These are phyloP conservation scores for Hirschioporus abietinus DNA, from an alignment of 768 basidiomycete species.

Conservation along the genomic window DNA sequence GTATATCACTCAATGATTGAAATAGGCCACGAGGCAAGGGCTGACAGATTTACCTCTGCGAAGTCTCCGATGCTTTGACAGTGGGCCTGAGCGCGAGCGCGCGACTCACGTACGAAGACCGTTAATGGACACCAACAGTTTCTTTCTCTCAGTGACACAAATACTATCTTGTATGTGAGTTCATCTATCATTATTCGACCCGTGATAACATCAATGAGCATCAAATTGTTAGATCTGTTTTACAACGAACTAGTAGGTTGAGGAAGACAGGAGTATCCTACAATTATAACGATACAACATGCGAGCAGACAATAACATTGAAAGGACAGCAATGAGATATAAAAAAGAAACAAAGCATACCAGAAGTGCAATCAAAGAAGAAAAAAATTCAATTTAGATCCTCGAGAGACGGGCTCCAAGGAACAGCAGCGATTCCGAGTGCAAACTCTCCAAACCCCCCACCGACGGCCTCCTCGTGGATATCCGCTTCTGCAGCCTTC, in stretches of 20 bases:
- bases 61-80: not conserved
- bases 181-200: not conserved
- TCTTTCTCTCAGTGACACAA: too few relatives aligned
- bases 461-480: not conserved
- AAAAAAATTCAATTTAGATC: not conserved
- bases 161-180: too few relatives aligned
- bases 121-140: not conserved
- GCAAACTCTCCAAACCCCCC: not conserved
- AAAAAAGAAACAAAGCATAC: not conserved
- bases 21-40: not conserved
- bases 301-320: not conserved
- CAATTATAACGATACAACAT: not conserved
- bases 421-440: not conserved
- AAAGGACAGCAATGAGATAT: not conserved
- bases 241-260: not conserved
- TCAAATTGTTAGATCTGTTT: not conserved
- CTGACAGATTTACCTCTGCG: not conserved
- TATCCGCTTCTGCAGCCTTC: not conserved
- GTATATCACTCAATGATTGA: not conserved
- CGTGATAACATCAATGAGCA: not conserved
- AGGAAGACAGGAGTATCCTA: not conserved
- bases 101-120: not conserved
- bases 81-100: not conserved
- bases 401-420: not conserved
- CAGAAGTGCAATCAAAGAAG: not conserved